A percentile compares a stretch with the other conserved stretches of the same genome.
Conservation (phyloP, 768 basidiomycete species). For the Trametes meyenii region DNA sequence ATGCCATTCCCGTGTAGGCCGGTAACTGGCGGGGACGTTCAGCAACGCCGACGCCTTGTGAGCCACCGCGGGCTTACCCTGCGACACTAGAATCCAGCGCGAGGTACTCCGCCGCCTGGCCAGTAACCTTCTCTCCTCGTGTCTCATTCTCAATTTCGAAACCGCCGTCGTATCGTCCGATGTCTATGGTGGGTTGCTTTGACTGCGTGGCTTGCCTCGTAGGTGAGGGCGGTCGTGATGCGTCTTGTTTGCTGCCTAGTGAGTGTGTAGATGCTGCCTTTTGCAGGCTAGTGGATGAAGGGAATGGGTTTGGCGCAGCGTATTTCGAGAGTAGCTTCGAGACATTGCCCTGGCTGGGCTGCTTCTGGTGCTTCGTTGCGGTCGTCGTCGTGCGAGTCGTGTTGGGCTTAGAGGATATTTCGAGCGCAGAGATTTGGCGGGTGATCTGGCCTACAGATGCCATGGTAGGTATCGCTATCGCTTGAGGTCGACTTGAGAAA, state of each 20-base stretch:
- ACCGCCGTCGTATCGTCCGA: slow-evolving; percentile 95
- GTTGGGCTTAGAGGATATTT: slow-evolving; percentile 57
- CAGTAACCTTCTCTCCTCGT: slow-evolving; percentile 70
- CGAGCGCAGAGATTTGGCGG: slow-evolving; percentile 69
- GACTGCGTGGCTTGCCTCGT: slow-evolving; percentile 25
- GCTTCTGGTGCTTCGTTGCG: slow-evolving; percentile 49
- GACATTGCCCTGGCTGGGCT: slow-evolving; percentile 60
- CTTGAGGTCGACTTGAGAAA: slow-evolving; percentile 1
- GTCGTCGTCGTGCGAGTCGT: slow-evolving; percentile 34
- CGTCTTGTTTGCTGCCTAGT: slow-evolving; percentile 22
- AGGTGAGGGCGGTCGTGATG: slow-evolving; percentile 34
- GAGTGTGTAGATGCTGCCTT: slow-evolving; percentile 27
- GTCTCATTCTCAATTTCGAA: slow-evolving; percentile 89
- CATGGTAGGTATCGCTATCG: slow-evolving; percentile 37
- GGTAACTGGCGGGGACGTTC: slow-evolving; percentile 45
- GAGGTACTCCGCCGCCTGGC: slow-evolving; percentile 77
- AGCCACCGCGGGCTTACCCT: slow-evolving; percentile 44
- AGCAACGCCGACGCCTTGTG: background rate
- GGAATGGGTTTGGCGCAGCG: slow-evolving; percentile 60
- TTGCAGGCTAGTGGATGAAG: slow-evolving; percentile 24
- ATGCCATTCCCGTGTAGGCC: slow-evolving; percentile 83
- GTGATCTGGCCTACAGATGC: slow-evolving; percentile 57
- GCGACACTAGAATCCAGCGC: slow-evolving; percentile 84
- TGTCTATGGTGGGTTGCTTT: slow-evolving; percentile 52
- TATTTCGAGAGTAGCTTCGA: slow-evolving; percentile 76